Evolutionary conservation across 768 basidiomycete genomes (phyloP).

Genomic region (Phlebiopsis gigantea): DNA sequence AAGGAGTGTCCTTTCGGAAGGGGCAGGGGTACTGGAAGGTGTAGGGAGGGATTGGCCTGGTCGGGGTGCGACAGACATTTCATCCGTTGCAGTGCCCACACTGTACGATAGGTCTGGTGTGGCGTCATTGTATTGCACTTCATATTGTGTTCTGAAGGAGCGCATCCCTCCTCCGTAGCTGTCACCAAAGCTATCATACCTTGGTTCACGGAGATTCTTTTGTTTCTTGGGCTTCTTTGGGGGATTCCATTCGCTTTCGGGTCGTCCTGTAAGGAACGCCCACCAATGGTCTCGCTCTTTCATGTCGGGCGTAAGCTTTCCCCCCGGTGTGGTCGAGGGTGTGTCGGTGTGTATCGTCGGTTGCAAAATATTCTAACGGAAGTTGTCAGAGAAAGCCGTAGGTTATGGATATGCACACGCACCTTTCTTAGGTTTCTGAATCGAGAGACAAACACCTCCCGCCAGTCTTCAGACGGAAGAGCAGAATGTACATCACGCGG

Average conservation of each 20-base stretch:
- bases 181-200: constrained; percentile 11
- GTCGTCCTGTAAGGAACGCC: constrained; percentile 65
- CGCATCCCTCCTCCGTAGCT: constrained; percentile 29
- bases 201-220: constrained; percentile 14
- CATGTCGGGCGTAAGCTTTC: constrained; percentile 56
- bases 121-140: constrained; percentile 12
- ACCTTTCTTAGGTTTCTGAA: constrained; percentile 69
- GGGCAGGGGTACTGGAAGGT: constrained; percentile 34
- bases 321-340: constrained; percentile 19
- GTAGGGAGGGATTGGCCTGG: constrained; percentile 34
- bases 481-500: constrained; percentile 20
- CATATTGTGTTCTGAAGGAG: constrained; percentile 30
- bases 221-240: constrained; percentile 33
- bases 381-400: not conserved
- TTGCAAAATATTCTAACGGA: constrained; percentile 62
- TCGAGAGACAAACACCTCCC: constrained; percentile 44
- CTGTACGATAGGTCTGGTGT: constrained; percentile 23
- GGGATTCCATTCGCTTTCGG: constrained; percentile 64
- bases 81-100: constrained; percentile 39
- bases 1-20: constrained; percentile 6
- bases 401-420: constrained; percentile 4
- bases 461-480: constrained; percentile 69
- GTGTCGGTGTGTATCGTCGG: constrained; percentile 46
- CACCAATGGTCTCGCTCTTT: constrained; percentile 77
- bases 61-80: constrained; percentile 26